Base-by-base conservation (phyloP, 179 eudicot species). In the Beta corolliflora region DNA sequence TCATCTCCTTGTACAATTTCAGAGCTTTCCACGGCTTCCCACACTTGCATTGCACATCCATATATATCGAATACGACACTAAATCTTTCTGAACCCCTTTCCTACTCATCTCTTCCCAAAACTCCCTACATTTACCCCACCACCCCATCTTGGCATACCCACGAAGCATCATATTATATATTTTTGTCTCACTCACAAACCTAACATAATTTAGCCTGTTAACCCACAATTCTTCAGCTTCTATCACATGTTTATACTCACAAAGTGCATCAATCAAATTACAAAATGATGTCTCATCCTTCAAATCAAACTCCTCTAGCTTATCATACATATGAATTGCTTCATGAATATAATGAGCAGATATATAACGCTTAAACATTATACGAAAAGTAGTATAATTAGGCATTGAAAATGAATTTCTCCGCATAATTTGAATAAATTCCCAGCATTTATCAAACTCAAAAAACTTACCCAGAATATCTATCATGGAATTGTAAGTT, bases 21-120 rank as follows among this genome's bases (percentile, higher is more conserved):
- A 96, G 90, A 16, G 98, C 98, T 74, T 91, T 94, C 92, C 92
- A 93, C 31, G 99, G 96, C 91, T 94, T 96, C 78, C 91, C 88
- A 76, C 93, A 83, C 89, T 94, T 94, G 82, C 94, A 89, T 70
- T 91, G 91, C 74, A 94, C 87, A 84, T 92, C 96, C 99, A 96
- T 96, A 75, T 86, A 96, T 53, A 96, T 93, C 36, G 99, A 91
- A 86, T 94, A 96, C 41, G 98, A 88, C 83, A 88, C 85, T 79
- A 94, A 67, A 87, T 94, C 98, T 80, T 94, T 94, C 36, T 3
- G 2, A 31, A 96, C 86, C 73, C 92, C 91, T 75, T 77, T 89
- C 68, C 59, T 83, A 84, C 93, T 98, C 97, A 96, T 96, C 77
- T 91, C 92, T 68, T 90, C 98, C 99, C 99, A 96, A 88, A 90